Evolutionary conservation across 345 rosid genomes (phyloP).

Genomic region (Gossypium rotundifolium): DNA sequence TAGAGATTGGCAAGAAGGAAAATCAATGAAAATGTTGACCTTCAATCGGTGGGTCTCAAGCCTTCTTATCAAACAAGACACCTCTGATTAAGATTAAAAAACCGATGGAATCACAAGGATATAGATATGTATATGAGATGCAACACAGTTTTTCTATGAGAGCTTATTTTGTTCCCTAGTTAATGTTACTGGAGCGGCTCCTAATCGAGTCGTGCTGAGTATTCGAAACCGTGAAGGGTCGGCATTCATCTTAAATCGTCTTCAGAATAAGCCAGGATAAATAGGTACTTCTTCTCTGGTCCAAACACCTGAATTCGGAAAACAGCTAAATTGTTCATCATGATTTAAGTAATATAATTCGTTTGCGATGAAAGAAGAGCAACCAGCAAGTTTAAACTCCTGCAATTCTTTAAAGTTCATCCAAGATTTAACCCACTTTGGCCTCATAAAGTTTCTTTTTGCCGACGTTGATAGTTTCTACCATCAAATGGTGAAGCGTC

Average conservation of each 20-base stretch:
- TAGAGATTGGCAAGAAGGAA: neutral
- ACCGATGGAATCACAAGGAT: neutral
- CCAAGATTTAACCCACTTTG: too few relatives aligned
- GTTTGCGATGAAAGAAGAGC: neutral
- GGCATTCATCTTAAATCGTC: conserved; percentile 49
- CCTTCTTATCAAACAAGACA: too few relatives aligned
- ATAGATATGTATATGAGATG: conserved; percentile 5
- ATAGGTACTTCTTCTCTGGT: conserved; percentile 54
- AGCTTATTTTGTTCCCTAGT: neutral
- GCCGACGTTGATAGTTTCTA: too few relatives aligned
- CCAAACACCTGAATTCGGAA: conserved; percentile 53
- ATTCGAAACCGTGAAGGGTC: conserved; percentile 48
- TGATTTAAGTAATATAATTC: neutral
- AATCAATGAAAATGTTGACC: neutral
- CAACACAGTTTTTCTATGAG: neutral
- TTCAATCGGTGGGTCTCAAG: neutral
- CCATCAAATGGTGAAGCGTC: too few relatives aligned
- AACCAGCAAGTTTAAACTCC: too few relatives aligned
- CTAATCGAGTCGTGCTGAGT: conserved; percentile 40
- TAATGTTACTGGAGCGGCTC: conserved; percentile 30
- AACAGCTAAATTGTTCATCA: neutral
- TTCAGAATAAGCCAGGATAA: conserved; percentile 54
- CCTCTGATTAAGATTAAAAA: neutral
- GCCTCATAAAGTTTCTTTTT: too few relatives aligned
- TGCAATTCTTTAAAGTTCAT: too few relatives aligned